Evolutionary conservation across 805 yeast genomes (phyloP).

Genomic region (Candida dendrica): DNA sequence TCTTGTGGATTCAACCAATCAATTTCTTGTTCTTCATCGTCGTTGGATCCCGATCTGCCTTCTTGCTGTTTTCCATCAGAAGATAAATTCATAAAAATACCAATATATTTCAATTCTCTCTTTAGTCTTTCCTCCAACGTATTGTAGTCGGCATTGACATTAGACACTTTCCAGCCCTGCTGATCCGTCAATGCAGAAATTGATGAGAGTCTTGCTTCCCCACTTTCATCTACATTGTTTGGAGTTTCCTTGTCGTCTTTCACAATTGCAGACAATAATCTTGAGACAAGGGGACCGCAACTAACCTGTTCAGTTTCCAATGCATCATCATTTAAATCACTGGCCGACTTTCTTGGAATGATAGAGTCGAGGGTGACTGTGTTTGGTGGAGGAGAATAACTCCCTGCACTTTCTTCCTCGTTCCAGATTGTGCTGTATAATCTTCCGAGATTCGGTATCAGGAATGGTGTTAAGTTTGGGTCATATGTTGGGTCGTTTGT

Average conservation of each 20-base stretch:
- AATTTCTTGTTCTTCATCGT: constrained; percentile 25
- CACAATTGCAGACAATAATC: constrained; percentile 76
- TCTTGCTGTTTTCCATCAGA: constrained; percentile 19
- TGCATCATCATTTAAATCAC: constrained; percentile 47
- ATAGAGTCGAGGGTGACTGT: constrained; percentile 32
- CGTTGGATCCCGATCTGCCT: constrained; percentile 13
- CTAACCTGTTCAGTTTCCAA: constrained; percentile 71
- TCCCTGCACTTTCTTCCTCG: constrained; percentile 60
- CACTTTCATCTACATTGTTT: constrained; percentile 19
- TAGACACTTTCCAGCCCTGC: constrained; percentile 41
- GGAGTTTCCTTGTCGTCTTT: constrained; percentile 26
- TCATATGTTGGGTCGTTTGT: constrained; percentile 43
- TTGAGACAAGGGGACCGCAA: constrained; percentile 85
- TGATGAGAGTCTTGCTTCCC: constrained; percentile 15
- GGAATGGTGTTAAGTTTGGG: constrained; percentile 62
- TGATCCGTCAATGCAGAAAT: constrained; percentile 29
- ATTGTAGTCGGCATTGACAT: constrained; percentile 54
- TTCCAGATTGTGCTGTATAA: constrained; percentile 81
- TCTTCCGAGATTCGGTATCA: constrained; percentile 82
- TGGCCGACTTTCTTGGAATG: constrained; percentile 54
- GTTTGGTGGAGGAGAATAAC: constrained; percentile 42
- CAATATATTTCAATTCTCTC: constrained; percentile 83
- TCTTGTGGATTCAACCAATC: constrained; percentile 82
- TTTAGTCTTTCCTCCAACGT: constrained; percentile 83
- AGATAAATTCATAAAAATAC: constrained; percentile 65